Evolutionary conservation across 345 rosid genomes (phyloP).

Genomic region (Conringia planisiliqua): DNA sequence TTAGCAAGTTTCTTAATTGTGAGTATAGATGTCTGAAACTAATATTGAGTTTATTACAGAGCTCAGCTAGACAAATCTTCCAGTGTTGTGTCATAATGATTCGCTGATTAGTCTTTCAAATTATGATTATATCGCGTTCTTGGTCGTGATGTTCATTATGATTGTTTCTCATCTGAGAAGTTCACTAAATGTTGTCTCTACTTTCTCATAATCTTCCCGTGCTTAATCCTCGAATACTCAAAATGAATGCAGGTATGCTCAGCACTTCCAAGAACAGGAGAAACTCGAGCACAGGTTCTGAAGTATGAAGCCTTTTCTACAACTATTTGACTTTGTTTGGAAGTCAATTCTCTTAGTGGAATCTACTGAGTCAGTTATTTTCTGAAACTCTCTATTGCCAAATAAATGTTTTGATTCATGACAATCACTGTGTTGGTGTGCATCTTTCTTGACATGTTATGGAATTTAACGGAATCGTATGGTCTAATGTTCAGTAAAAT

Average conservation of each 20-base stretch:
- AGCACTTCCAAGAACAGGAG: conserved; percentile 52
- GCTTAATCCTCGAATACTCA: neutral
- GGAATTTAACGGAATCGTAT: neutral
- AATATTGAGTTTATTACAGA: too few relatives aligned
- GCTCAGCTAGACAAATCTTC: neutral
- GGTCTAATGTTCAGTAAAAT: neutral
- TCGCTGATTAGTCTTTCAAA: neutral
- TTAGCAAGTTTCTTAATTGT: neutral
- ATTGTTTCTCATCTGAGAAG: neutral
- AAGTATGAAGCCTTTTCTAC: conserved; percentile 11
- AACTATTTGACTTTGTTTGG: neutral
- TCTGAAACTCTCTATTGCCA: conserved; percentile 5
- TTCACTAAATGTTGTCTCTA: neutral
- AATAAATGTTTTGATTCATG: conserved; percentile 24
- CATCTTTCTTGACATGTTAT: neutral
- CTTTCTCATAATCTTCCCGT: neutral
- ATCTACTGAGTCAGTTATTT: neutral
- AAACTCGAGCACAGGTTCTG: conserved; percentile 56
- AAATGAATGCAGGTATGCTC: conserved; percentile 54
- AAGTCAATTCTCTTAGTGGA: neutral
- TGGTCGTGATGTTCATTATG: too few relatives aligned
- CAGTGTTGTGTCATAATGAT: too few relatives aligned
- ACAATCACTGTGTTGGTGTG: neutral
- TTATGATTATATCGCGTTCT: neutral
- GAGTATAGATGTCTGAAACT: neutral